Evolutionary conservation across 257 asterid species (phyloP).

Genomic region (Ligustrum vulgare): DNA sequence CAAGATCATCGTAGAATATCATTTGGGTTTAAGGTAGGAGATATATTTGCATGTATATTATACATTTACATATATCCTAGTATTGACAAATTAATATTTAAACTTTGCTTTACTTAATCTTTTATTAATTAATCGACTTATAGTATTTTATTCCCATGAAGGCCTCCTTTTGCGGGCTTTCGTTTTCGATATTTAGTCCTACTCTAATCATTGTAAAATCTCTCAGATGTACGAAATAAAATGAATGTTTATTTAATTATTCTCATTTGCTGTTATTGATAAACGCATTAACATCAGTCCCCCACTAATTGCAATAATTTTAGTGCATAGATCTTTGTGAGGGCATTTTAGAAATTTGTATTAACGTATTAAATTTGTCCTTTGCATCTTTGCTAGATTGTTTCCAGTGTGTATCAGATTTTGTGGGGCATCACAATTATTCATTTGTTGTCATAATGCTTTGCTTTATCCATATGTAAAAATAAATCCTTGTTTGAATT

Average conservation of each 20-base stretch:
- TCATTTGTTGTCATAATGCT: constrained; percentile 51
- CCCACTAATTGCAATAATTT: constrained; percentile 30
- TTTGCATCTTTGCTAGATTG: constrained; percentile 60
- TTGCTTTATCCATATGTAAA: neutral
- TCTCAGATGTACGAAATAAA: constrained; percentile 46
- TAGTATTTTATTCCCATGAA: constrained; percentile 18
- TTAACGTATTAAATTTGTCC: constrained; percentile 36
- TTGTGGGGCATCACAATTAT: constrained; percentile 62
- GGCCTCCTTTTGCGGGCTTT: constrained; percentile 9
- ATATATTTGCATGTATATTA: constrained; percentile 23
- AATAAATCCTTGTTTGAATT: too few relatives aligned
- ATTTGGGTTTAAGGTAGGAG: constrained; percentile 33
- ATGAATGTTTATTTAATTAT: constrained; percentile 20
- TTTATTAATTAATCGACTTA: constrained; percentile 21
- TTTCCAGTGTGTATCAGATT: constrained; percentile 56
- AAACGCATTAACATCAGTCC: constrained; percentile 27
- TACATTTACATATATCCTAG: constrained; percentile 1
- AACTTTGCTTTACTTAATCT: constrained; percentile 15
- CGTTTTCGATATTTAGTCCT: constrained; percentile 19
- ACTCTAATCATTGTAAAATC: constrained; percentile 33
- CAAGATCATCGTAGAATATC: too few relatives aligned
- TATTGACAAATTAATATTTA: constrained; percentile 22
- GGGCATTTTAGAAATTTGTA: constrained; percentile 40
- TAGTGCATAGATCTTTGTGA: constrained; percentile 22
- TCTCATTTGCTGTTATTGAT: neutral